Conservation (phyloP, 805 yeast species). For the Kazachstania psychrophila region DNA sequence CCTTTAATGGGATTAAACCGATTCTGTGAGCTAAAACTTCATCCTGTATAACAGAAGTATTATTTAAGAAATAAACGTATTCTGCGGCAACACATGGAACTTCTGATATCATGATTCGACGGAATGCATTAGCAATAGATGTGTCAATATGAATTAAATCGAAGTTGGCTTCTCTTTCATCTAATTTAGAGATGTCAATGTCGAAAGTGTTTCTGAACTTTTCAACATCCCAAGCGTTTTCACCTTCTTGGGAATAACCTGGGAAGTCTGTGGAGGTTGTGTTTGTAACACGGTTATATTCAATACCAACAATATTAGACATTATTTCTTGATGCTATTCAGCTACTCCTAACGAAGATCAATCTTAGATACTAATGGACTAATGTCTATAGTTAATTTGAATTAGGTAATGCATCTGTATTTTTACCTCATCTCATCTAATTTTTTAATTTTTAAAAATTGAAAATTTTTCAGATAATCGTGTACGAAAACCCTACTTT, state of each 20-base stretch:
- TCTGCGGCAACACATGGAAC: constrained; percentile 96
- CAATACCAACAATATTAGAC: constrained; percentile 69
- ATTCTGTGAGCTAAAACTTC: constrained; percentile 94
- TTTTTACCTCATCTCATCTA: constrained; percentile 4
- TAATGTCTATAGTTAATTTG: not conserved
- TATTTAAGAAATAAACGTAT: constrained; percentile 80
- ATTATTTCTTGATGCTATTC: constrained; percentile 6
- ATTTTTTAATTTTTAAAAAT: not conserved
- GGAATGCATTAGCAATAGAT: constrained; percentile 89
- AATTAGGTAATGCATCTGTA: not conserved
- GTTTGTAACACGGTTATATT: constrained; percentile 84
- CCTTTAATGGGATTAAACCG: constrained; percentile 82
- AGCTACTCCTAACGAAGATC: no score
- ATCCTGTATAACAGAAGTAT: constrained; percentile 94
- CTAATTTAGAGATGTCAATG: constrained; percentile 54
- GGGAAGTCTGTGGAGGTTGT: constrained; percentile 89
- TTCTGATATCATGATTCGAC: constrained; percentile 94
- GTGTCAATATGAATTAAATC: constrained; percentile 84
- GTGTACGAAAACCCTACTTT: not conserved
- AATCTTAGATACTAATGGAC: no score
- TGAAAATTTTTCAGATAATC: constrained; percentile 1
- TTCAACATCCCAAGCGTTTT: constrained; percentile 74
- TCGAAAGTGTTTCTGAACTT: constrained; percentile 61
- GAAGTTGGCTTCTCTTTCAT: constrained; percentile 70
- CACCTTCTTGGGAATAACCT: constrained; percentile 56